Base-by-base conservation (phyloP, 129 eudicot genomes). In the Pulicaria dysenterica region DNA sequence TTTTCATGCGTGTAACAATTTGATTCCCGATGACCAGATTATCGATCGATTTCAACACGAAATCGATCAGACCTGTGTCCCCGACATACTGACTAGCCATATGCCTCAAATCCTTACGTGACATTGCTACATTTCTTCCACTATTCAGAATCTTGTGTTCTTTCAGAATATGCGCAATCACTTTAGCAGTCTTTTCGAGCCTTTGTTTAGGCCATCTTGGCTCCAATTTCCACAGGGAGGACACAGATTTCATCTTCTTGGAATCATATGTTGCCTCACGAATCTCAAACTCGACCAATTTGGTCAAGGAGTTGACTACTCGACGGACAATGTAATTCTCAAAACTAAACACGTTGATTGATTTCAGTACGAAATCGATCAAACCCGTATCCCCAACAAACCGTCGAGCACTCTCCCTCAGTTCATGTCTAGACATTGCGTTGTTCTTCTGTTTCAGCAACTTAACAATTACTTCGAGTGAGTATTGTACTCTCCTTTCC, bases 301-400 rank as follows among this genome's bases (percentile, higher is more conserved):
- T 72, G 46, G 90, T 81, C 34, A 40, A 24, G 11, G 90, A 73
- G 81, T 89, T 87, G 4, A 74, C 69, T 5, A 73, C 38, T 9
- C 91, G 85, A 31, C 80, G 73, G 64, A 92, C 79, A 73, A 85
- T 59, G 31, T 70, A 75, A 54, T 83, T 60, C 8, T 84, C 90
- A 24, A 83, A 84, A 19, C 71, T 57, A 37, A 92, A 76, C 42
- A 83, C 83, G 43, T 63, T 89, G 19, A 92, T 88, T 1, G 89
- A 88, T 36, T 88, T 89, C 1, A 92, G 85, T 63, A 89, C 89
- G 55, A 81, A 92, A 85, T 92, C 95, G 40, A 92, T 82, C 76
- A 92, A 84, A 7, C 98, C 91, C 2, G 85, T 87, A 61, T 92
- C 98, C 11, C 95, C 91, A 14, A 92, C 77, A 64, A 70, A 73